phyloP scores from a whole-genome alignment of 1,284 basidiomycete species.

The Malassezia equina region DNA sequence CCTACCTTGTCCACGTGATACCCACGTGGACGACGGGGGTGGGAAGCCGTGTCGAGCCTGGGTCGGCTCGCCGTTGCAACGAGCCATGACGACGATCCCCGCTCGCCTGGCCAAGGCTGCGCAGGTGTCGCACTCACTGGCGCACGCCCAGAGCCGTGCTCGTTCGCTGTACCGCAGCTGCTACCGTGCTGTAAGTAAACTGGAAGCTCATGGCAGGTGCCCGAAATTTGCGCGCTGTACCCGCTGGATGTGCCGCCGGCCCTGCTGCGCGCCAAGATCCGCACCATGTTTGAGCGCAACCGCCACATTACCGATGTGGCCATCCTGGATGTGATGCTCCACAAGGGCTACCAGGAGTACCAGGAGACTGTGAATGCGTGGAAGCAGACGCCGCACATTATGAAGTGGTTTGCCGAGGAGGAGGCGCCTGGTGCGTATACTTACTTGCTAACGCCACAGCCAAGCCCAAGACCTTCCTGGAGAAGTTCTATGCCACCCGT shows the following conservation, averaged over 20 bases:
- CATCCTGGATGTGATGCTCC: slow-evolving; percentile 75
- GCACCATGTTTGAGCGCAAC: slow-evolving; percentile 79
- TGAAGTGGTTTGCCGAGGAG: slow-evolving; percentile 50
- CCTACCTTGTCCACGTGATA: background rate
- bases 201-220: slow-evolving; percentile 56
- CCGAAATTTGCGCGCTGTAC: slow-evolving; percentile 76
- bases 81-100: slow-evolving; percentile 75
- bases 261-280: slow-evolving; percentile 70
- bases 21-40: background rate
- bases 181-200: slow-evolving; percentile 67
- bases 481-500: slow-evolving; percentile 64
- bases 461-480: slow-evolving; percentile 59
- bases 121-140: slow-evolving; percentile 50
- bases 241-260: slow-evolving; percentile 71
- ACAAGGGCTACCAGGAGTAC: slow-evolving; percentile 77
- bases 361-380: slow-evolving; percentile 88
- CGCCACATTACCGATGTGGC: slow-evolving; percentile 69
- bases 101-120: slow-evolving; percentile 70
- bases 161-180: slow-evolving; percentile 79
- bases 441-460: slow-evolving; percentile 29
- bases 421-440: slow-evolving; percentile 45
- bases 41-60: background rate
- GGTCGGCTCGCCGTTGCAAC: background rate
- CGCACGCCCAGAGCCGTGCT: slow-evolving; percentile 63
- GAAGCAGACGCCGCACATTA: slow-evolving; percentile 60